Base-by-base conservation (phyloP, 192 early-diverging fungal species). In the Entomortierella lignicola region DNA sequence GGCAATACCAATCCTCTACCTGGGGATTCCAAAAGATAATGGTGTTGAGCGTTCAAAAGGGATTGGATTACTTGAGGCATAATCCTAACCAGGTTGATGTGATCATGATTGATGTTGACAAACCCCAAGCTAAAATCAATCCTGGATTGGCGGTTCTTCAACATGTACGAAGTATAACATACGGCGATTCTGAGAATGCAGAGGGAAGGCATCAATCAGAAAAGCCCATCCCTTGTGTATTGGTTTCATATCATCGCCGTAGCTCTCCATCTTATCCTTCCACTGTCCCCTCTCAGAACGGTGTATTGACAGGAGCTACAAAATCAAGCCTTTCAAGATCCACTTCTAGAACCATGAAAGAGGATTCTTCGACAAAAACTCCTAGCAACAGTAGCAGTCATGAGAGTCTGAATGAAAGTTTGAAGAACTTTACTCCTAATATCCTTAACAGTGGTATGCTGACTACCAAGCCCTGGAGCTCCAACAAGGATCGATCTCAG, bases 371-470 rank as follows among this genome's bases (percentile, higher is more conserved):
- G 34, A 23, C 41, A 20, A 41, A 27, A 8, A 31, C 31, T n/a
- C n/a, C n/a, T 17, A 55, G 37, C 52, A 39, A 25, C 12, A 55
- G 30, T n/a, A 71, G 52, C 32, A 71, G 69, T 23, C 52, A 50
- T 23, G 69, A 71, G 21, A 71, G 69, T 25, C 69, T 71, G 8
- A 10, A 59, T 0, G 69, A 71, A 23, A 69, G 57, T 18, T 27
- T 51, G 11, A 55, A 29, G 21, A 55, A 34, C 32, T 25, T 48
- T n/a, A 69, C 61, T 4, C 75, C 63, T 56, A 79, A 79, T 51
- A 79, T 63, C 23, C 50, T 70, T 42, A 79, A 79, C 75, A 79
- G 75, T 47, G 63, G 67, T n/a, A 79, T 79, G 75, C 51, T 79
- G 29, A 51, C 62, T 0, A 63, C 52, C 8, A 50, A 64, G 12